Base-by-base conservation (phyloP, 2,329 filamentous ascomycete species). In the Calonectria fujianensis region DNA sequence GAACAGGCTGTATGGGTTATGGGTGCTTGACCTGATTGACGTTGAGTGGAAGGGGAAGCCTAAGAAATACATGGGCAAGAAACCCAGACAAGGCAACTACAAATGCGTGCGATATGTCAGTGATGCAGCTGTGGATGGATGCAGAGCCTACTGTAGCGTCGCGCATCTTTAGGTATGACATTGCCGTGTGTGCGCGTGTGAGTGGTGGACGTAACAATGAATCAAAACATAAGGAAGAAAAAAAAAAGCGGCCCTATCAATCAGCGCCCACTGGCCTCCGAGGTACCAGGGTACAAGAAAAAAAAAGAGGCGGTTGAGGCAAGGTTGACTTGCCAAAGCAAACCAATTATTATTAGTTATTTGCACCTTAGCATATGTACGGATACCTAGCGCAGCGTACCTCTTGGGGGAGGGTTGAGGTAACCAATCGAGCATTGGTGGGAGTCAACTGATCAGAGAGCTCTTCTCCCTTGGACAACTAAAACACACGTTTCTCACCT, bases 401-500 rank as follows among this genome's bases (percentile, higher is more conserved):
- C 67, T 70, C n/a, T 61, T 70, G 54, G 54, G 54, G 41, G 50
- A 57, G 57, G 54, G 72, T 74, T 74, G 63, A 65, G 64, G 57
- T 65, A 70, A 63, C 70, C 70, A 73, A 75, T 74, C 64, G 52
- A 67, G 39, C 72, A 68, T 29, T 66, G 48, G 70, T 41, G 41
- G 72, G 59, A 77, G 75, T 77, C 76, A 79, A 78, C 76, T 79
- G 72, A 77, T 75, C 63, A 65, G 31, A 51, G 31, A 51, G 59
- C 39, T 31, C 16, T 24, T 51, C 73, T 80, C 79, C 81, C 80
- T 81, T 81, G 75, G 64, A 77, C 81, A 83, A 77, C 79, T 80
- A 81, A 83, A 83, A 80, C 80, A 78, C 45, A 78, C 45, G 78
- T 78, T 74, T 80, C 75, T 79, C 71, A 51, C 71, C 67, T 75